phyloP scores from a whole-genome alignment of 495 filamentous ascomycete genomes.

The Recurvomyces mirabilis region DNA sequence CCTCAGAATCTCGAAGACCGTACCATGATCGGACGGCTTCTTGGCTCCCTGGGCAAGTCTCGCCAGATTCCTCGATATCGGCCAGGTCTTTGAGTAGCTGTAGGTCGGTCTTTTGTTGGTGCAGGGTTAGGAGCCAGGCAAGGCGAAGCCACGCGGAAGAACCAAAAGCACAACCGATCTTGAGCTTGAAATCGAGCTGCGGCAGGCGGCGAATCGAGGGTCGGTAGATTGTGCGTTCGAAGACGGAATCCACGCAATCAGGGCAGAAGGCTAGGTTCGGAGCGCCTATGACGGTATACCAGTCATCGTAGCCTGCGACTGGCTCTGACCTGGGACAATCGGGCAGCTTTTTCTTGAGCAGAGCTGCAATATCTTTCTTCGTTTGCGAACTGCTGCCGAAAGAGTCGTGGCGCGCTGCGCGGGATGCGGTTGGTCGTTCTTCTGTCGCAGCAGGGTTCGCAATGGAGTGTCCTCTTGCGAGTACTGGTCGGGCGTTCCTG shows the following conservation, averaged over 20 bases:
- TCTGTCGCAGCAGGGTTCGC: conserved; percentile 3
- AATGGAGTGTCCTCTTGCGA: conserved; percentile 11
- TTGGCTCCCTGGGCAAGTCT: conserved; percentile 39
- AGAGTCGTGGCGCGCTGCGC: background rate
- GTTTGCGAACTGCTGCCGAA: conserved; percentile 12
- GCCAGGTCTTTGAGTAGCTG: conserved; percentile 45
- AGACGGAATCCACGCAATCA: conserved; percentile 42
- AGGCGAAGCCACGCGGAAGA: conserved; percentile 54
- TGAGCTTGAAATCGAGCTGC: conserved; percentile 31
- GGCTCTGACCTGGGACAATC: conserved; percentile 44
- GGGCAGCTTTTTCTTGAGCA: conserved; percentile 29
- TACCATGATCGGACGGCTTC: conserved; percentile 42
- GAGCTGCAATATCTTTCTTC: conserved; percentile 15
- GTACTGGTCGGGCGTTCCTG: conserved; percentile 2
- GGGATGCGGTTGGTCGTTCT: background rate
- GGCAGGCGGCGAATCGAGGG: conserved; percentile 41
- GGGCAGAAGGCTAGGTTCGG: conserved; percentile 53
- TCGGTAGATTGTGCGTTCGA: conserved; percentile 44
- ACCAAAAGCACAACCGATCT: conserved; percentile 45
- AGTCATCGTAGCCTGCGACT: conserved; percentile 45
- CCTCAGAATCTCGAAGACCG: conserved; percentile 45
- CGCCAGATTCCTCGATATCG: conserved; percentile 31
- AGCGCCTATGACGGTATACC: conserved; percentile 51
- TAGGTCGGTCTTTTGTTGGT: conserved; percentile 41
- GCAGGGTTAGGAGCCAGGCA: conserved; percentile 52